Evolutionary conservation across 768 basidiomycete genomes (phyloP).

Genomic region (Phylloporus sp.): DNA sequence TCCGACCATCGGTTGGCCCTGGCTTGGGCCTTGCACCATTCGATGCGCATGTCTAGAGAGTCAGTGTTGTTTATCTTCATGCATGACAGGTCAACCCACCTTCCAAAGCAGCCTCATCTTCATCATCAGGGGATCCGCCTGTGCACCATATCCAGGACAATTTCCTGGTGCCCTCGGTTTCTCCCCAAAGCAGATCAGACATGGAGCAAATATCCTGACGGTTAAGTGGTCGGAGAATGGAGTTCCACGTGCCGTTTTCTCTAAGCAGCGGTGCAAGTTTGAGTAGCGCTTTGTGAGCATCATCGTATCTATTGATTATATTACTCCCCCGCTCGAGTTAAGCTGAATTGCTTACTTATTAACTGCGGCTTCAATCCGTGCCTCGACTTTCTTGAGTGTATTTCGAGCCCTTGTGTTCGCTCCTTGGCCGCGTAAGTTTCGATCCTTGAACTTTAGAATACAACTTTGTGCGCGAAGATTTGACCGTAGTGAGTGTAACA

Average conservation of each 20-base stretch:
- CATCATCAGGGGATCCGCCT: not conserved
- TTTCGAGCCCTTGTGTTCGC: constrained; percentile 1
- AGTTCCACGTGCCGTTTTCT: not conserved
- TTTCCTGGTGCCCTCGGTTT: constrained; percentile 4
- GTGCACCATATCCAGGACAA: constrained; percentile 11
- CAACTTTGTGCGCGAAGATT: constrained; percentile 6
- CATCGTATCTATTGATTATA: not conserved
- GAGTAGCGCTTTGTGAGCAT: not conserved
- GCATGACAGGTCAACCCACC: too few species aligned
- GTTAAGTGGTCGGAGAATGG: not conserved
- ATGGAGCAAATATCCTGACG: not conserved
- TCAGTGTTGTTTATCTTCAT: too few species aligned
- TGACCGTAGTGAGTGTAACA: not conserved
- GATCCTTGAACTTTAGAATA: constrained; percentile 4
- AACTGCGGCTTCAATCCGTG: not conserved
- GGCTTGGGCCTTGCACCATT: too few species aligned
- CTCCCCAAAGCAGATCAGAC: not conserved
- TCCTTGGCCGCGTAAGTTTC: constrained; percentile 4
- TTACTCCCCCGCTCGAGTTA: too few species aligned
- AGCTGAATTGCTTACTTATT: too few species aligned
- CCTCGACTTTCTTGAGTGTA: not conserved
- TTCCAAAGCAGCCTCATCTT: too few species aligned
- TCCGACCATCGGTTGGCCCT: too few species aligned
- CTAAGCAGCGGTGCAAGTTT: not conserved
- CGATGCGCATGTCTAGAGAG: too few species aligned